Base-by-base conservation (phyloP, 345 rosid species). In the Balakata baccata region DNA sequence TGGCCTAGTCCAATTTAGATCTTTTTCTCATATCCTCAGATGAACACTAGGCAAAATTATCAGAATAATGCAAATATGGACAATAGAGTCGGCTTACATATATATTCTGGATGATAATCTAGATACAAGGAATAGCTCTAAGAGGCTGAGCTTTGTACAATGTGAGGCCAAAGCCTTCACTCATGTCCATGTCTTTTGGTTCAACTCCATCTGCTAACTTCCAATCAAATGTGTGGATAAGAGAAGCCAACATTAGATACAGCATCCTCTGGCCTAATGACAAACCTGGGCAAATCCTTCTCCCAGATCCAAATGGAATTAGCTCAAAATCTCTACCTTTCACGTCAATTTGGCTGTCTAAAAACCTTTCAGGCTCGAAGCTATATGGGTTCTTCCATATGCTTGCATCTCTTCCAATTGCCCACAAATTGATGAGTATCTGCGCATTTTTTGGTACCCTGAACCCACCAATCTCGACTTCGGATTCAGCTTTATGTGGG, bases 161-260 rank as follows among this genome's bases (percentile, higher is more conserved):
- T 20, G 83, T 58, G 46, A 85, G 3, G 8, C 84, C 84, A 57
- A 46, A 81, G 4, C 1, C 63, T 3, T 84, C 81, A 4, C 56
- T 66, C 79, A 78, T 76, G 53, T 69, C 46, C 60, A 82, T 45
- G 1, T 61, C 22, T 4, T 78, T 66, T 1, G 80, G 78, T 9
- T 41, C 29, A 11, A 74, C 12, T 3, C 69, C 81, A 29, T 74
- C 74, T 51, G 56, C 74, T 20, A 79, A 72, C 73, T 75, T 77
- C 87, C 85, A 84, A 5, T 75, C 71, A 63, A 74, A 81, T 23
- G 52, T 41, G 57, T 64, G 75, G 10, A 84, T 11, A 43, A 86
- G 81, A 47, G 83, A 72, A 57, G 81, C 88, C 81, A 90, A 75
- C 83, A 84, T 81, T 5, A 83, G 46, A 53, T 77, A 77, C 58